Evolutionary conservation across 1,139 yeast species (phyloP), one percentile per base, ranked within the genome.

Genomic region (Yarrowia galli): DNA sequence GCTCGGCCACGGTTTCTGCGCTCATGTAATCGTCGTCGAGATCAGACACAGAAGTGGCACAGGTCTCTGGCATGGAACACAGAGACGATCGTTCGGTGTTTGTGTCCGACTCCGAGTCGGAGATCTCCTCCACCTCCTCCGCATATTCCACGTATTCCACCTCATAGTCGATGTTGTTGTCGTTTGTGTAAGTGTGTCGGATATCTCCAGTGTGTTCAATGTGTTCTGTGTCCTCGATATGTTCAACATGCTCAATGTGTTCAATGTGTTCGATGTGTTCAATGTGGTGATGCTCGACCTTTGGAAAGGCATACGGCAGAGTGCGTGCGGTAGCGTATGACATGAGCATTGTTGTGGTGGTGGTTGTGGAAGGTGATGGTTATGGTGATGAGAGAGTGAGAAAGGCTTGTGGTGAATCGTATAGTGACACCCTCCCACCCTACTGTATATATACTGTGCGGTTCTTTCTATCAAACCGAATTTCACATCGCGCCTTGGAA

Each of bases 401-500:
- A 18, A 28, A 6, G 32, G 32, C 15, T 43, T 12, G 48, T n/a
- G 3, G 23, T 10, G 6, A 16, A 7, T 20, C 23, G 13, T 10
- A 15, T n/a, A n/a, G n/a, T n/a, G 45, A 10, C 45, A 8, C 6
- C 32, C 32, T 28, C 32, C 32, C 32, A 28, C 32, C 32, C 32
- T 3, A 28, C 32, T 28, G 7, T 20, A 15, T 25, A 54, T 54
- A 54, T 40, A 48, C 23, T 28, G 60, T 36, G 60, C 60, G 35
- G 45, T 36, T 53, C 25, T 36, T 25, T 54, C 23, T 38, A 38
- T 54, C 60, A 38, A 51, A 36, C 60, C 45, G 48, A 54, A 38
- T 54, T 54, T 54, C 61, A 54, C 61, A 54, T 54, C 46, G 61
- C 46, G 61, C 46, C 46, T 38, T n/a, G 35, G 25, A 54, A 54